These are phyloP conservation scores for Geotrichum phurueaensis DNA, from an alignment of 1,139 yeast genomes.

Conservation along the genomic window DNA sequence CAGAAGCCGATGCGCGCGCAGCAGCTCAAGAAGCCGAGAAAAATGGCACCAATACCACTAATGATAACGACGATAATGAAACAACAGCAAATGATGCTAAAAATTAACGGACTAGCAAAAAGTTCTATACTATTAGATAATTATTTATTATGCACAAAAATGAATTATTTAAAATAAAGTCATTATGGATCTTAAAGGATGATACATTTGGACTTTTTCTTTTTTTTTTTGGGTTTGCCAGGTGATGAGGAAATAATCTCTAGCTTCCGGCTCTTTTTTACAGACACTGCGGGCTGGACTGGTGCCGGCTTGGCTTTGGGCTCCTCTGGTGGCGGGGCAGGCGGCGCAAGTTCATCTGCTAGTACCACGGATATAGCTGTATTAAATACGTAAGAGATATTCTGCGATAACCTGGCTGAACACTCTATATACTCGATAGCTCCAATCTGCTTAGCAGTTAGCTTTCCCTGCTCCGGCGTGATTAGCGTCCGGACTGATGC, in stretches of 20 bases:
- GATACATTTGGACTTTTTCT: conserved; percentile 13
- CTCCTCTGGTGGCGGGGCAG: neutral
- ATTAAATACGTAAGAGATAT: conserved; percentile 62
- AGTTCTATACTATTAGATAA: neutral
- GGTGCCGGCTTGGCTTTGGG: neutral
- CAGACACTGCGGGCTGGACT: neutral
- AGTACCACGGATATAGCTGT: conserved; percentile 27
- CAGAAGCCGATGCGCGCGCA: neutral
- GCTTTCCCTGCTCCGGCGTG: conserved; percentile 40
- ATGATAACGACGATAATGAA: neutral
- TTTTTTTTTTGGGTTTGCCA: conserved; percentile 7
- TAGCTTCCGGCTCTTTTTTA: neutral
- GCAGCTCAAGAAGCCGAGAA: neutral
- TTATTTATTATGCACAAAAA: neutral
- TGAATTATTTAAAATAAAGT: neutral
- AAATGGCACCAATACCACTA: neutral
- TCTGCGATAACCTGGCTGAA: conserved; percentile 65
- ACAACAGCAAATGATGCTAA: neutral
- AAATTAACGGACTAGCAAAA: neutral
- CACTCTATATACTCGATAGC: conserved; percentile 76
- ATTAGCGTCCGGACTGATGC: conserved; percentile 34
- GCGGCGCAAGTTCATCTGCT: conserved; percentile 16
- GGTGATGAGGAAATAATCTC: conserved; percentile 3
- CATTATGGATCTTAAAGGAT: conserved; percentile 2
- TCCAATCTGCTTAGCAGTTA: conserved; percentile 56